Evolutionary conservation across 2,329 filamentous ascomycete species (phyloP).

Genomic region (Trichoderma harzianum): DNA sequence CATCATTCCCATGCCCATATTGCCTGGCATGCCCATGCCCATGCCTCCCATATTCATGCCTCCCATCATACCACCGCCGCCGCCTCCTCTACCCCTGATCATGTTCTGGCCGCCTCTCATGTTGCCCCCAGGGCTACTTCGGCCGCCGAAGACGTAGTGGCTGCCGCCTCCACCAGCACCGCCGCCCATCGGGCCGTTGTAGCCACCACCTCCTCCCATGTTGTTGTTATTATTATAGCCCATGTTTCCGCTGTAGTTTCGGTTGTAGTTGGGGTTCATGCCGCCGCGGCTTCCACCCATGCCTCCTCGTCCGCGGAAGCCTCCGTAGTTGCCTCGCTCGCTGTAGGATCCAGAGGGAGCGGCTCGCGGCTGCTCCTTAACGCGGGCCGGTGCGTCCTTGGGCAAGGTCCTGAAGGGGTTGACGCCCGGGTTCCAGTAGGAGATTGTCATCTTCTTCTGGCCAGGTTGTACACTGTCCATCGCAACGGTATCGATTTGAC

Average conservation of each 20-base stretch:
- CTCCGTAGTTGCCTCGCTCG: conserved; percentile 48
- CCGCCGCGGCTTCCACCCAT: conserved; percentile 43
- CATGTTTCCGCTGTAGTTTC: conserved; percentile 38
- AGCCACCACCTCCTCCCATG: conserved; percentile 43
- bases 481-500: conserved; percentile 65
- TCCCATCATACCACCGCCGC: conserved; percentile 51
- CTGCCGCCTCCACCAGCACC: conserved; percentile 47
- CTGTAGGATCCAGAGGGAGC: conserved; percentile 48
- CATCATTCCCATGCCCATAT: conserved; percentile 53
- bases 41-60: conserved; percentile 47
- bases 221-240: conserved; percentile 40
- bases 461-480: conserved; percentile 49
- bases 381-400: conserved; percentile 70
- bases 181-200: conserved; percentile 48
- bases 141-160: conserved; percentile 48
- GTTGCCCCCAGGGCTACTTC: conserved; percentile 34
- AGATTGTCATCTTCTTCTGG: conserved; percentile 69
- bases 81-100: conserved; percentile 48
- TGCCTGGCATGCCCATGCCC: conserved; percentile 58
- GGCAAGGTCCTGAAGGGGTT: conserved; percentile 91
- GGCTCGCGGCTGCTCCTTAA: conserved; percentile 60
- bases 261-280: conserved; percentile 48
- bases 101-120: conserved; percentile 49
- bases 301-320: conserved; percentile 51
- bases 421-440: conserved; percentile 70